Percentiles rank a stretch among this genome's conserved stretches.
Evolutionary conservation across 345 rosid species (phyloP).

Genomic region (Jatropha curcas): DNA sequence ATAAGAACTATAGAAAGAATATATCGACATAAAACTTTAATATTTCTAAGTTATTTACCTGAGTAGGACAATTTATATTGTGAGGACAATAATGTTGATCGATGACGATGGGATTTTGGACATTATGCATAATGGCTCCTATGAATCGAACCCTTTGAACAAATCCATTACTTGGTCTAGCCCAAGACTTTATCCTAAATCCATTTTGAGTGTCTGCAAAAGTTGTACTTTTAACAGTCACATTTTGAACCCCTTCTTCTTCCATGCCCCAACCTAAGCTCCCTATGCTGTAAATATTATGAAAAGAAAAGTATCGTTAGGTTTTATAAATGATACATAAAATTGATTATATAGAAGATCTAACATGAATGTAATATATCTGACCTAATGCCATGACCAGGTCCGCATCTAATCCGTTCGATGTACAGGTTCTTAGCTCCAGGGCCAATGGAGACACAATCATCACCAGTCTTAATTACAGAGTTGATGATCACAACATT

Average conservation of each 20-base stretch:
- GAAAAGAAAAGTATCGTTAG: no score
- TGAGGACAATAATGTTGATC: slow-evolving; percentile 69
- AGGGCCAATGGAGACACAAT: slow-evolving; percentile 36
- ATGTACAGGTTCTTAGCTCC: slow-evolving; percentile 27
- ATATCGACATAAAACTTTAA: background rate
- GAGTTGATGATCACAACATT: slow-evolving; percentile 15
- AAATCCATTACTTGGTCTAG: slow-evolving; percentile 57
- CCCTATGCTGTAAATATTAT: slow-evolving; percentile 53
- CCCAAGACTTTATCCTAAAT: slow-evolving; percentile 67
- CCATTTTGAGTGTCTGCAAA: slow-evolving; percentile 54
- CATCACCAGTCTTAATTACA: slow-evolving; percentile 28
- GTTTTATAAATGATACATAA: no score
- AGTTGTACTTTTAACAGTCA: slow-evolving; percentile 38
- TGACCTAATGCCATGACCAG: slow-evolving; percentile 39
- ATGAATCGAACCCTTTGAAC: slow-evolving; percentile 44
- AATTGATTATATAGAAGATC: no score
- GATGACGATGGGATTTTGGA: slow-evolving; percentile 50
- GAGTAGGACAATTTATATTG: slow-evolving; percentile 41
- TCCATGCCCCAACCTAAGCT: slow-evolving; percentile 44
- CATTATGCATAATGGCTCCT: slow-evolving; percentile 39
- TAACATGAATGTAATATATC: no score
- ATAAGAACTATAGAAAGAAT: background rate
- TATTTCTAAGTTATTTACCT: slow-evolving; percentile 25
- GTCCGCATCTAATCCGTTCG: slow-evolving; percentile 26
- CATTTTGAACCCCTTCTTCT: slow-evolving; percentile 58